Evolutionary conservation across 768 basidiomycete species (phyloP).

Genomic region (Hygrocybe punicea): DNA sequence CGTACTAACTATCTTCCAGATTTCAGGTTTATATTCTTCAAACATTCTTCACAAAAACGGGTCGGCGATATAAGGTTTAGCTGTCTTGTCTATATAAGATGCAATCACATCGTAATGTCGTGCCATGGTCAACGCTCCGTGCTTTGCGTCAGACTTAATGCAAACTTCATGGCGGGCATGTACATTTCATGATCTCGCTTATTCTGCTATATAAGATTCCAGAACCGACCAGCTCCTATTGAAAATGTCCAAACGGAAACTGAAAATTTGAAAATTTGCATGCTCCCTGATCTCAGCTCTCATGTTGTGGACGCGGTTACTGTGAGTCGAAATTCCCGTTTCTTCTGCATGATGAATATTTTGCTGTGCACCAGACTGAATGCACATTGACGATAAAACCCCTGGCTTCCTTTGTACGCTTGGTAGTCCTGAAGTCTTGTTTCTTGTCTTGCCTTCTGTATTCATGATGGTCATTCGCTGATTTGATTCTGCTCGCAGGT

Average conservation of each 20-base stretch:
- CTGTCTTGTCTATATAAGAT: background rate
- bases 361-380: slow-evolving; percentile 8
- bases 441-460: background rate
- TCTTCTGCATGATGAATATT: slow-evolving; percentile 5
- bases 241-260: no score
- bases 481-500: background rate
- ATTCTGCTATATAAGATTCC: background rate
- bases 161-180: no score
- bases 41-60: slow-evolving; percentile 95
- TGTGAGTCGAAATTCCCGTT: background rate
- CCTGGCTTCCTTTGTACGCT: slow-evolving; percentile 7
- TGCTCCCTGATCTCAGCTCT: background rate
- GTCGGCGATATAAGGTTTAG: slow-evolving; percentile 61
- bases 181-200: background rate
- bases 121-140: no score
- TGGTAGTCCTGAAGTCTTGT: background rate
- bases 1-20: slow-evolving; percentile 37
- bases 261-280: no score
- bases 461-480: background rate
- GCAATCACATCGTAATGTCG: no score
- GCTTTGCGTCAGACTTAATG: no score
- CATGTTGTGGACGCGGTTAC: background rate
- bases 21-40: slow-evolving; percentile 89
- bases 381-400: background rate
- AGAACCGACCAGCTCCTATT: no score